phyloP scores from a whole-genome alignment of 768 basidiomycete genomes.

The Tylopilus sp. region DNA sequence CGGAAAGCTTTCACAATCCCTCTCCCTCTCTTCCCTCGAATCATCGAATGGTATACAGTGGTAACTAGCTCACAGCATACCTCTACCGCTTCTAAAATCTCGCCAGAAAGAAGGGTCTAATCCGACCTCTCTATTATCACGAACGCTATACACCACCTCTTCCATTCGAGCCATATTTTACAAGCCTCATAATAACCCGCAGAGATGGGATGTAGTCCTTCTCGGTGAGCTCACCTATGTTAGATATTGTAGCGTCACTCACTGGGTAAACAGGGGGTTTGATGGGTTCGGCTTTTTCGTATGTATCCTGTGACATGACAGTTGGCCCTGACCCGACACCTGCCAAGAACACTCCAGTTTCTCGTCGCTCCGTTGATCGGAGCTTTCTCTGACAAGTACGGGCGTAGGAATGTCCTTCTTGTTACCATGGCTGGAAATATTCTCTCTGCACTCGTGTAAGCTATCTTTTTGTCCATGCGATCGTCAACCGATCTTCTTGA shows the following conservation, averaged over 20 bases:
- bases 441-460: conserved; percentile 80
- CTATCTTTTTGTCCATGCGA: conserved; percentile 8
- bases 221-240: conserved; percentile 52
- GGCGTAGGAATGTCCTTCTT: conserved; percentile 79
- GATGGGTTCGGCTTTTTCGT: conserved; percentile 94
- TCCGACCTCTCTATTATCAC: conserved; percentile 67
- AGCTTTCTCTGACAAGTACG: conserved; percentile 83
- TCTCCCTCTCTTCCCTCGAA: conserved; percentile 95
- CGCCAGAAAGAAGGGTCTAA: conserved; percentile 67
- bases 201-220: conserved; percentile 91
- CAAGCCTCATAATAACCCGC: conserved; percentile 54
- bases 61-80: conserved; percentile 37
- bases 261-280: conserved; percentile 58
- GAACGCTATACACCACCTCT: conserved; percentile 66
- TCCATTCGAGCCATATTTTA: conserved; percentile 63
- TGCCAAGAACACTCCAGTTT: conserved; percentile 74
- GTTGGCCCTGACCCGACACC: conserved; percentile 29
- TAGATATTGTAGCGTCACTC: not conserved
- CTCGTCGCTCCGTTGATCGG: conserved; percentile 82
- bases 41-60: conserved; percentile 88
- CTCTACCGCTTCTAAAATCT: not conserved
- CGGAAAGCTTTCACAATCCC: conserved; percentile 87
- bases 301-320: conserved; percentile 37
- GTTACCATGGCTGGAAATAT: conserved; percentile 92
- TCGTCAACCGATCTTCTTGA: not conserved